A percentile compares a stretch with the other conserved stretches of the same genome.
Evolutionary conservation across 192 early-diverging fungal species (phyloP).

Genomic region (Piromyces sp.): DNA sequence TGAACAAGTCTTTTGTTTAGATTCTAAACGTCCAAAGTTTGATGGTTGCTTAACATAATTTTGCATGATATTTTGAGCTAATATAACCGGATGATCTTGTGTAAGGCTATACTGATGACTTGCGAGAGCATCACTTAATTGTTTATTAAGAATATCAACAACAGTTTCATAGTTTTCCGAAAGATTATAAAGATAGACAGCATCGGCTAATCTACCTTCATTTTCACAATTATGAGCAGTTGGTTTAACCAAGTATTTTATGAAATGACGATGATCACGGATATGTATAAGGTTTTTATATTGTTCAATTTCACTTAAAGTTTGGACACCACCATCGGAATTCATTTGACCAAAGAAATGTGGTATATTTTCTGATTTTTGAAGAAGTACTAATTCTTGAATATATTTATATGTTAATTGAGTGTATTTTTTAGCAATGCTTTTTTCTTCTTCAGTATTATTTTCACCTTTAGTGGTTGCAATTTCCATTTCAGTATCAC

Average conservation of each 20-base stretch:
- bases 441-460: background rate
- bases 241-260: conserved; percentile 39
- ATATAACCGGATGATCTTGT: background rate
- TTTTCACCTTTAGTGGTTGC: background rate
- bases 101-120: conserved; percentile 1
- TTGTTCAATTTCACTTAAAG: conserved; percentile 45
- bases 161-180: conserved; percentile 58
- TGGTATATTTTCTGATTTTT: conserved; percentile 31
- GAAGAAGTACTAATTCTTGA: conserved; percentile 32
- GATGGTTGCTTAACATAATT: conserved; percentile 28
- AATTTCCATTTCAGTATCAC: background rate
- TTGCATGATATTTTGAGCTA: conserved; percentile 21
- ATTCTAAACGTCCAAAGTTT: conserved; percentile 14
- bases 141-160: conserved; percentile 44
- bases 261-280: conserved; percentile 30
- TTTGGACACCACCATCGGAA: background rate
- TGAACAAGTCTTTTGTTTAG: conserved; percentile 28
- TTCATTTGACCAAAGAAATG: conserved; percentile 20
- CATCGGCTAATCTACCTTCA: conserved; percentile 40
- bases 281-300: conserved; percentile 45
- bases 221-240: conserved; percentile 52
- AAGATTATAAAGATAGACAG: conserved; percentile 58
- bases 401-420: conserved; percentile 27
- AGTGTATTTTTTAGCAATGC: conserved; percentile 19
- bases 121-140: conserved; percentile 36